Evolutionary conservation across 805 yeast genomes (phyloP).

Genomic region (Saturnispora bothae): DNA sequence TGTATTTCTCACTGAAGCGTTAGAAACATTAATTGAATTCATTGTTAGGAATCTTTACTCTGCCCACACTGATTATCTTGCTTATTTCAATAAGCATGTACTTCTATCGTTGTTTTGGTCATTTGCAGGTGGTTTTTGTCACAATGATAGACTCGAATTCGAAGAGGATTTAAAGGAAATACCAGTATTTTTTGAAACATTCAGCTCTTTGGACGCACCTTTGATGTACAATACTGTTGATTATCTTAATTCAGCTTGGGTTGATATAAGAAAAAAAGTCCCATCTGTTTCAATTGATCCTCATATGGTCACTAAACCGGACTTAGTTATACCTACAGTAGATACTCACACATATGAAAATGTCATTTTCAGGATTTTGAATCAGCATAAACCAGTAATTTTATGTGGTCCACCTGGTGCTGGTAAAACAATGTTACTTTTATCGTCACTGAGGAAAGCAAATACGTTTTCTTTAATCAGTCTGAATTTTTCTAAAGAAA

Average conservation of each 20-base stretch:
- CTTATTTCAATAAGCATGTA: conserved; percentile 27
- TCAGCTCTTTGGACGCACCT: conserved; percentile 9
- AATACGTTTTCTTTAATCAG: conserved; percentile 51
- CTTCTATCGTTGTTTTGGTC: conserved; percentile 47
- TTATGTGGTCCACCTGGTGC: conserved; percentile 97
- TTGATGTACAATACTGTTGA: conserved; percentile 35
- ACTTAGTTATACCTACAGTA: conserved; percentile 61
- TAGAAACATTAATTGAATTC: conserved; percentile 20
- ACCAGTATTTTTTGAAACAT: conserved; percentile 14
- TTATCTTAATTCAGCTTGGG: conserved; percentile 39
- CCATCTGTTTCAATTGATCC: conserved; percentile 40
- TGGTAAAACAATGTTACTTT: conserved; percentile 87
- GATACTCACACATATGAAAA: conserved; percentile 66
- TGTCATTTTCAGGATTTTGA: conserved; percentile 45
- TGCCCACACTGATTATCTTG: conserved; percentile 20
- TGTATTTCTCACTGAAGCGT: conserved; percentile 30
- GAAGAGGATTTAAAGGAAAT: conserved; percentile 21
- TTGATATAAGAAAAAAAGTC: conserved; percentile 30
- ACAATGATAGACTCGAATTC: conserved; percentile 31
- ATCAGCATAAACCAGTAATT: conserved; percentile 48
- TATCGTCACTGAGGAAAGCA: conserved; percentile 52
- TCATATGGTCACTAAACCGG: conserved; percentile 49
- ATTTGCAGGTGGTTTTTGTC: conserved; percentile 46
- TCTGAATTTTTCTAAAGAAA: conserved; percentile 75
- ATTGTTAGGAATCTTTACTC: conserved; percentile 18